Evolutionary conservation across 2,329 filamentous ascomycete species (phyloP).

Genomic region (Allantophomopsis lycopodina): DNA sequence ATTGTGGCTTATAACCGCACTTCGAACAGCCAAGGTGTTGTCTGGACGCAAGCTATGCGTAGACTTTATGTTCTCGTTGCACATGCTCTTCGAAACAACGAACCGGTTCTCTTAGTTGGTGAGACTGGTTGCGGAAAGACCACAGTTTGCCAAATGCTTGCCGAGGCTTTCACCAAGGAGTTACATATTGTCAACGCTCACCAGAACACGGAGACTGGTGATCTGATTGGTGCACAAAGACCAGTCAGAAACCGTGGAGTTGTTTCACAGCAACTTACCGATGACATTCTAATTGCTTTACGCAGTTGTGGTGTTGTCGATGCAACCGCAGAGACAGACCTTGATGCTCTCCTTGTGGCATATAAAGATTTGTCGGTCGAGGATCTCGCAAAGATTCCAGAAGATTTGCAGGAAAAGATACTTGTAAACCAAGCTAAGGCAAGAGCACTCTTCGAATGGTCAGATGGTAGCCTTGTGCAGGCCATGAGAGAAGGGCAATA

Average conservation of each 20-base stretch:
- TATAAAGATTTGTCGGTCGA: constrained; percentile 31
- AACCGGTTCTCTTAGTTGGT: constrained; percentile 86
- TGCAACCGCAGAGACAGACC: constrained; percentile 42
- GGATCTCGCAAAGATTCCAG: constrained; percentile 18
- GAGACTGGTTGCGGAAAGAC: constrained; percentile 98
- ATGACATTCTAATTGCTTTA: constrained; percentile 41
- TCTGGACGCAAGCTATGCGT: constrained; percentile 94
- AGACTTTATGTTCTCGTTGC: constrained; percentile 83
- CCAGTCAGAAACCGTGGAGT: constrained; percentile 75
- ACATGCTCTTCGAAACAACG: constrained; percentile 74
- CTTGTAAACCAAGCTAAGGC: constrained; percentile 41
- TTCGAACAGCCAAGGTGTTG: constrained; percentile 48
- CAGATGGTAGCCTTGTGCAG: constrained; percentile 82
- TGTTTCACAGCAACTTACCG: constrained; percentile 50
- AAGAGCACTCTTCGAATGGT: constrained; percentile 91
- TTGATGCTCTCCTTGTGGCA: constrained; percentile 36
- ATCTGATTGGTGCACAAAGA: constrained; percentile 89
- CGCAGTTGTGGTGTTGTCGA: constrained; percentile 23
- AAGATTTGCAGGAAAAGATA: constrained; percentile 23
- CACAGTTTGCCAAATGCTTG: constrained; percentile 84
- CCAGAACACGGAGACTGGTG: constrained; percentile 94
- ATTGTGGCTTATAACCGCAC: constrained; percentile 32
- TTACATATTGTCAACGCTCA: constrained; percentile 93
- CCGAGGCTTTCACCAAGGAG: constrained; percentile 62
- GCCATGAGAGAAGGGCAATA: constrained; percentile 84